Evolutionary conservation across 805 yeast species (phyloP).

Genomic region (Lipomyces mesembrius): DNA sequence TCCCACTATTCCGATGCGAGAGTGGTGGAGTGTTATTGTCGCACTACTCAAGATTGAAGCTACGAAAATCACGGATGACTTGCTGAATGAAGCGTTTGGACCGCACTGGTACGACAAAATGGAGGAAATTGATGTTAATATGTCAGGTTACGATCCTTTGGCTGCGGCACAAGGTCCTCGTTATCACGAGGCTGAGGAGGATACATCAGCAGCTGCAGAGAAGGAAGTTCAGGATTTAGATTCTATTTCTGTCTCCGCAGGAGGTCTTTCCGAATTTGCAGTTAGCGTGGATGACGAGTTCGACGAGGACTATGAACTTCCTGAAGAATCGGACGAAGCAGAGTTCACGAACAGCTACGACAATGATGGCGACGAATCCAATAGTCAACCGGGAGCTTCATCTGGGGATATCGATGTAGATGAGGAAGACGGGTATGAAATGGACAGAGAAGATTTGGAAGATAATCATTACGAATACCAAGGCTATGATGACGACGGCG

Average conservation of each 20-base stretch:
- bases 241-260: not conserved
- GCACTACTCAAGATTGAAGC: constrained; percentile 20
- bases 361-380: constrained; percentile 12
- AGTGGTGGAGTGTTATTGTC: constrained; percentile 8
- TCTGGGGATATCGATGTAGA: constrained; percentile 13
- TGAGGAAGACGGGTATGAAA: constrained; percentile 12
- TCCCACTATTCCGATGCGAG: constrained; percentile 3
- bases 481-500: constrained; percentile 7
- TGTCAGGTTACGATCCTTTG: not conserved
- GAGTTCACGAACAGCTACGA: constrained; percentile 4
- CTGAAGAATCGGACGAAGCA: constrained; percentile 9
- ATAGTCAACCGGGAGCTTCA: not conserved
- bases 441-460: constrained; percentile 2
- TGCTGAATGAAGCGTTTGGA: constrained; percentile 16
- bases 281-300: constrained; percentile 9
- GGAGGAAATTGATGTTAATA: not conserved
- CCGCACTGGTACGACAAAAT: constrained; percentile 6
- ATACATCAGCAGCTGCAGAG: not conserved
- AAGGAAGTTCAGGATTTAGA: not conserved
- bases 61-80: constrained; percentile 3
- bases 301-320: constrained; percentile 20
- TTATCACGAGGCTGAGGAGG: not conserved
- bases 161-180: not conserved
- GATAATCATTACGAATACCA: constrained; percentile 18
- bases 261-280: constrained; percentile 2